Conservation (phyloP, 495 filamentous ascomycete species). For the Trichoderma reesei region DNA sequence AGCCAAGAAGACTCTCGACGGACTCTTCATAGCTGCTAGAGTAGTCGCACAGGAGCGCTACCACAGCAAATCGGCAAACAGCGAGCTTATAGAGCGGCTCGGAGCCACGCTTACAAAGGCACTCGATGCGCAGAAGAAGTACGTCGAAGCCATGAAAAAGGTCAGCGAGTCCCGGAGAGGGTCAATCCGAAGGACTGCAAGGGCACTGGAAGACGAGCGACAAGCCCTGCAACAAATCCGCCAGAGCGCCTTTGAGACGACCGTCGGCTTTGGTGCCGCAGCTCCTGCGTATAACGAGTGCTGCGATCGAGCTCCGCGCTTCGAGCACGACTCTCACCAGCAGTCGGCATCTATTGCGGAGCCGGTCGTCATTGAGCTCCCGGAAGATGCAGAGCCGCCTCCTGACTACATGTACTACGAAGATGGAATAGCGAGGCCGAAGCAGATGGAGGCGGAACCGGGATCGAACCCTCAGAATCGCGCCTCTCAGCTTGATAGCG, state of each 20-base stretch:
- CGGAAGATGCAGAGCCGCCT: background rate
- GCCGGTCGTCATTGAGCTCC: background rate
- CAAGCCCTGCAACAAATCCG: background rate
- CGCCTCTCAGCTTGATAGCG: background rate
- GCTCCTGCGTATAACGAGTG: background rate
- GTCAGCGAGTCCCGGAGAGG: background rate
- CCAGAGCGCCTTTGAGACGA: background rate
- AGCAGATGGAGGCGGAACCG: background rate
- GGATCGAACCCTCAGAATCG: background rate
- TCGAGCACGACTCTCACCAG: background rate
- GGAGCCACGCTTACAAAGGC: background rate
- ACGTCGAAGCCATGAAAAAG: background rate
- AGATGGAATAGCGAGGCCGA: background rate
- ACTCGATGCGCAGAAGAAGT: background rate
- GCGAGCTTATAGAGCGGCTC: background rate
- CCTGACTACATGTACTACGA: background rate
- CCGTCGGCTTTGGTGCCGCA: background rate
- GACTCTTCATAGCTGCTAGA: background rate
- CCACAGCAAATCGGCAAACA: background rate
- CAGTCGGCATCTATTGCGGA: background rate
- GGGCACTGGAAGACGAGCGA: background rate
- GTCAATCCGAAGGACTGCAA: background rate
- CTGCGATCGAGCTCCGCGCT: background rate
- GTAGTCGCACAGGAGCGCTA: background rate
- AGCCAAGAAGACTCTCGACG: background rate